Percentiles rank a stretch among this genome's conserved stretches.
Evolutionary conservation across 306 rosid species (phyloP).

Genomic region (Ceratonia siliqua): DNA sequence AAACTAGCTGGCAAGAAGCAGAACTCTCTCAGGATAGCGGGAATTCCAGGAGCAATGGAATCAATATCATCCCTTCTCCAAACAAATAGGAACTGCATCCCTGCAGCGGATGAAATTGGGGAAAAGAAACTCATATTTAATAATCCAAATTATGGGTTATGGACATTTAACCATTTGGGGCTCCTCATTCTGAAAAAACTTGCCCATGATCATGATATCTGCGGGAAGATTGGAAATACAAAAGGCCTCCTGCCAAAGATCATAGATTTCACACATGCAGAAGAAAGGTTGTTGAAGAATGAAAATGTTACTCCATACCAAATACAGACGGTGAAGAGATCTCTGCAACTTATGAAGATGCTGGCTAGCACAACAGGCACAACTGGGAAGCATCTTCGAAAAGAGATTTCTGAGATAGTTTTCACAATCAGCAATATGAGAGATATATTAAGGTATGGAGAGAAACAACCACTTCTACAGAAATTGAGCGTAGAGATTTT

Average conservation of each 20-base stretch:
- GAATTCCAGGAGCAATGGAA: constrained; percentile 93
- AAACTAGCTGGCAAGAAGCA: constrained; percentile 83
- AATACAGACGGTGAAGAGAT: constrained; percentile 67
- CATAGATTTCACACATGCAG: constrained; percentile 75
- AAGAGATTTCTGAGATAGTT: constrained; percentile 82
- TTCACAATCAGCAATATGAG: constrained; percentile 84
- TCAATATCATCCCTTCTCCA: constrained; percentile 87
- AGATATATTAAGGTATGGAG: constrained; percentile 76
- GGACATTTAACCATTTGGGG: constrained; percentile 86
- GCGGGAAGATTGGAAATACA: constrained; percentile 92
- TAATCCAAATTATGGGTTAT: constrained; percentile 58
- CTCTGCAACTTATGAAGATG: constrained; percentile 88
- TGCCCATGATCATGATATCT: constrained; percentile 82
- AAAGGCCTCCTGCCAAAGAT: constrained; percentile 87
- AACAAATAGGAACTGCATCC: constrained; percentile 49
- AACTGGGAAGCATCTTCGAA: constrained; percentile 70
- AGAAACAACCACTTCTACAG: constrained; percentile 64
- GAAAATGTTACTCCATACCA: constrained; percentile 51
- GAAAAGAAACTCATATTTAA: constrained; percentile 63
- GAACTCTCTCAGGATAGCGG: constrained; percentile 78
- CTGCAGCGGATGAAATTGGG: constrained; percentile 75
- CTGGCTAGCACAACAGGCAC: constrained; percentile 75
- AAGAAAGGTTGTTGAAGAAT: constrained; percentile 63
- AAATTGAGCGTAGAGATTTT: constrained; percentile 81
- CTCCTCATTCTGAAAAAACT: constrained; percentile 81